Evolutionary conservation across 805 yeast genomes (phyloP).

Genomic region (Yarrowia sp.): DNA sequence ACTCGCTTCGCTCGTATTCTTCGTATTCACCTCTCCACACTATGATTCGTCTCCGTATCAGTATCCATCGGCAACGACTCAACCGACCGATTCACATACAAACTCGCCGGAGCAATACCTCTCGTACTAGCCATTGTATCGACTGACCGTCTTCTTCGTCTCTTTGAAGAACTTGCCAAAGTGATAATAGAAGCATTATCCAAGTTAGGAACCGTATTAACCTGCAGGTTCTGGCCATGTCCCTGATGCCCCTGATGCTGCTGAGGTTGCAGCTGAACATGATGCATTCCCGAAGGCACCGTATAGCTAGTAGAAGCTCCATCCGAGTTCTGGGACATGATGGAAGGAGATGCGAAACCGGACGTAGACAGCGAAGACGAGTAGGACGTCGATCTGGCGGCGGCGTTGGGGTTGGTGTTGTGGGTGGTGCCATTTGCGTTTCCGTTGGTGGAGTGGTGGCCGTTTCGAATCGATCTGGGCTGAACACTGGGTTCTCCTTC

Average conservation of each 20-base stretch:
- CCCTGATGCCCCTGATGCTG: slow-evolving; percentile 21
- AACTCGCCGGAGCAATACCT: slow-evolving; percentile 40
- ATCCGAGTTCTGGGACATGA: slow-evolving; percentile 25
- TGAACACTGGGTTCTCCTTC: background rate
- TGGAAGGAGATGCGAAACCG: slow-evolving; percentile 10
- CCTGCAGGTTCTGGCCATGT: slow-evolving; percentile 8
- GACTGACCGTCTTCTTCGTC: slow-evolving; percentile 37
- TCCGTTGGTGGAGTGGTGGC: background rate
- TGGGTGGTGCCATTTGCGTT: background rate
- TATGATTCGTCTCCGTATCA: slow-evolving; percentile 22
- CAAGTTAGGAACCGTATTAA: slow-evolving; percentile 23
- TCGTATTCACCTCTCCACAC: background rate
- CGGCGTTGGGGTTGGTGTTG: slow-evolving; percentile 18
- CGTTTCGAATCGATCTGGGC: background rate
- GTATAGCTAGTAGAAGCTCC: slow-evolving; percentile 30
- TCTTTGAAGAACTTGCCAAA: slow-evolving; percentile 41
- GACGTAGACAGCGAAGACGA: background rate
- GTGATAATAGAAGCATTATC: slow-evolving; percentile 43
- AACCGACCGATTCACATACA: slow-evolving; percentile 31
- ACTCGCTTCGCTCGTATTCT: too few species aligned
- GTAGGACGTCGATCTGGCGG: slow-evolving; percentile 8
- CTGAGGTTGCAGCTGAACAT: slow-evolving; percentile 28
- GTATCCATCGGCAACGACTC: slow-evolving; percentile 29
- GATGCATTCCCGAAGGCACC: slow-evolving; percentile 18
- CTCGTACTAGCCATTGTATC: slow-evolving; percentile 42